Evolutionary conservation across 2,329 filamentous ascomycete species (phyloP).

Genomic region (Zasmidium citrigriseum): DNA sequence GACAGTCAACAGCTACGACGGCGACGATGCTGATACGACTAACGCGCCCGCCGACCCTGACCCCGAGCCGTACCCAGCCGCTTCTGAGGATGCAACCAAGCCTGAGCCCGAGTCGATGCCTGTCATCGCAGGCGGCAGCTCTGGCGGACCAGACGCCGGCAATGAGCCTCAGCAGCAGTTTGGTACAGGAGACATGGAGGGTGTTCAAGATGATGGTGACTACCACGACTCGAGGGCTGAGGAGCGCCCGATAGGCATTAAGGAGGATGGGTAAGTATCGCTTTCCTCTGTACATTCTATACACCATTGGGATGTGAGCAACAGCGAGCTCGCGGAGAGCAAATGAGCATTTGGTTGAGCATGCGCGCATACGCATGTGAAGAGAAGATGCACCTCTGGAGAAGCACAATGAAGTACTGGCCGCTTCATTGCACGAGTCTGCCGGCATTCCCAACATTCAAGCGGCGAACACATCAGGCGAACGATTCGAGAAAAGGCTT

Average conservation of each 20-base stretch:
- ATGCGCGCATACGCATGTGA: slow-evolving; percentile 1
- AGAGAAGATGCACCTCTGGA: neutral
- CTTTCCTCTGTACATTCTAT: slow-evolving; percentile 1
- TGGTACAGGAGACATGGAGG: slow-evolving; percentile 29
- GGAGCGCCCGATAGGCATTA: slow-evolving; percentile 66
- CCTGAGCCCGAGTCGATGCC: slow-evolving; percentile 12
- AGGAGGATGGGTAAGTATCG: slow-evolving; percentile 83
- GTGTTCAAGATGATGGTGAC: slow-evolving; percentile 28
- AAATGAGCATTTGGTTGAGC: neutral
- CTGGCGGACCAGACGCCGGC: slow-evolving; percentile 10
- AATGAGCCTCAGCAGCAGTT: slow-evolving; percentile 33
- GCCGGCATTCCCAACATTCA: neutral
- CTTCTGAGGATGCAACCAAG: slow-evolving; percentile 10
- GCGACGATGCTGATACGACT: slow-evolving; percentile 64
- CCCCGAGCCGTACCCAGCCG: slow-evolving; percentile 17
- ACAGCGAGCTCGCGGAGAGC: slow-evolving; percentile 14
- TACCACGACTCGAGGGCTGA: slow-evolving; percentile 36
- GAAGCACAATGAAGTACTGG: neutral
- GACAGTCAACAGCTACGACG: slow-evolving; percentile 33
- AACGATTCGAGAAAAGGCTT: neutral
- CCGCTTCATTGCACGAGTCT: neutral
- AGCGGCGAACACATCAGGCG: neutral
- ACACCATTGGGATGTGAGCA: slow-evolving; percentile 12
- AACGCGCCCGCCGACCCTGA: slow-evolving; percentile 21
- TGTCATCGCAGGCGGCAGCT: slow-evolving; percentile 17